Conservation (phyloP, 1,139 yeast genomes). For the Saccharomyces hybrid region DNA sequence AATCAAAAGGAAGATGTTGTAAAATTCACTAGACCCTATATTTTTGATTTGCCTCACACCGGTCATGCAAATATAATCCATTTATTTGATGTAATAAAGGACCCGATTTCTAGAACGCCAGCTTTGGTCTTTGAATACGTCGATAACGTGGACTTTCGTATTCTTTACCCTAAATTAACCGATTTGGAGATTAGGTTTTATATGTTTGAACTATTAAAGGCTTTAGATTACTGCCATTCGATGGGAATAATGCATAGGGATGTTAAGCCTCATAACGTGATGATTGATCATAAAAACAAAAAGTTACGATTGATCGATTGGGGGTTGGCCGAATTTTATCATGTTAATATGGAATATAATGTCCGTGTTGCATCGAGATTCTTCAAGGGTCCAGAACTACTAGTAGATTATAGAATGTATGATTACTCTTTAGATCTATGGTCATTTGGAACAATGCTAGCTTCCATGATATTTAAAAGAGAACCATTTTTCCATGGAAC, state of each 20-base stretch:
- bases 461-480: constrained; percentile 91
- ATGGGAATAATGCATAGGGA: constrained; percentile 99
- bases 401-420: constrained; percentile 88
- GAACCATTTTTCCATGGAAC: constrained; percentile 98
- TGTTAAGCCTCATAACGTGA: constrained; percentile 96
- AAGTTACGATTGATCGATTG: constrained; percentile 84
- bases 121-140: constrained; percentile 88
- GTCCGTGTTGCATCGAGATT: constrained; percentile 98
- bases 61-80: constrained; percentile 55
- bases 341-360: constrained; percentile 87
- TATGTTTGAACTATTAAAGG: constrained; percentile 80
- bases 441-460: constrained; percentile 96
- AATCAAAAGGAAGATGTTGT: constrained; percentile 23
- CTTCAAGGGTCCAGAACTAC: constrained; percentile 93
- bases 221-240: constrained; percentile 89
- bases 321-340: constrained; percentile 98
- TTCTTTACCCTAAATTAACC: constrained; percentile 82
- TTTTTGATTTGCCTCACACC: constrained; percentile 29
- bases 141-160: constrained; percentile 83
- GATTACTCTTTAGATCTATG: constrained; percentile 94
- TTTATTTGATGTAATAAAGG: constrained; percentile 80
- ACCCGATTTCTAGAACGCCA: constrained; percentile 85
- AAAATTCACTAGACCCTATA: constrained; percentile 20
- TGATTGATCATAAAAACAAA: constrained; percentile 83
- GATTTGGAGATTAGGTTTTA: constrained; percentile 80